Base-by-base conservation (phyloP, 805 yeast species). In the Candida oleophila region DNA sequence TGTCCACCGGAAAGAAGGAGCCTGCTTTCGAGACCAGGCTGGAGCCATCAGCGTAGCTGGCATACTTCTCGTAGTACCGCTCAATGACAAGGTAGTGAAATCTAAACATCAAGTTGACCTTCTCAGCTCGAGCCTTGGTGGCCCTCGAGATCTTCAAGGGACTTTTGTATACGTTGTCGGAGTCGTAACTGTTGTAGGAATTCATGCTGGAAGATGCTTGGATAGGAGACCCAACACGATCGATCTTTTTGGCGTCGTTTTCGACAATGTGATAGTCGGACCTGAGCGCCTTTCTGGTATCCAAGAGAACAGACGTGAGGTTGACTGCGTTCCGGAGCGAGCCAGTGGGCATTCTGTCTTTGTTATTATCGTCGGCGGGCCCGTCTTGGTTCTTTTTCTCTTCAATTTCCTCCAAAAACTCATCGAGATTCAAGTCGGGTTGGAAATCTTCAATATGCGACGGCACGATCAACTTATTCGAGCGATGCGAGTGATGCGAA, bases 81-180 rank as follows among this genome's bases (percentile, higher is more conserved):
- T 76, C 80, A 22, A 82, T 49, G 43, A 73, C 66, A 14, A 66
- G 60, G 55, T 80, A 83, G 56, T 78, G 81, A 48, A 74, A 64
- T 22, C 76, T 78, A 8, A 83, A 49, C 55, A 74, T 66, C 11
- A 71, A 57, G 46, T 74, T 73, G 15, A 79, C 81, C 46, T 70
- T 69, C 43, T 77, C 81, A 0, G 81, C 82, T 43, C 85, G 56
- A 20, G 68, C 61, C 11, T 70, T 52, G 0, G 81, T 68, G 3
- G 68, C 55, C 21, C 65, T 64, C 3, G 79, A 65, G 0, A 68
- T 55, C 11, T 50, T 44, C n/a, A 52, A 22, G 2, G 46, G 40
- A 40, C 37, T 40, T 20, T 34, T 16, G 21, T 16, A 36, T 5
- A 16, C 22, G 12, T 4, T 16, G 18, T 22, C 5, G 42, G 37